Evolutionary conservation across 2,329 filamentous ascomycete species (phyloP).

Genomic region (Fusarium ramigenum): DNA sequence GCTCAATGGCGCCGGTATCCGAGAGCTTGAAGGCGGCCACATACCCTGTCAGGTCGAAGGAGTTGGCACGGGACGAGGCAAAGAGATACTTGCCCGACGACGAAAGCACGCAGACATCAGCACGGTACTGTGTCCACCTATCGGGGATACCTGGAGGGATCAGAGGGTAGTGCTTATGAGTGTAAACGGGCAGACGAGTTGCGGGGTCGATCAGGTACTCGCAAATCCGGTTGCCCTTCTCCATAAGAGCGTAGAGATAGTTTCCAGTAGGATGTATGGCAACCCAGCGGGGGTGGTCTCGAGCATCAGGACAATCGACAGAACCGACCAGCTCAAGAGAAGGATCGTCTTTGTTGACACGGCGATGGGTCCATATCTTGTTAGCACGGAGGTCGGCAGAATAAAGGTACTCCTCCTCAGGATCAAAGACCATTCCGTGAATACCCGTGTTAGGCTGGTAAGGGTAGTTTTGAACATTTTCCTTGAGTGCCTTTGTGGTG

Average conservation of each 20-base stretch:
- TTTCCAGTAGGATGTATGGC: constrained; percentile 81
- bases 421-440: constrained; percentile 85
- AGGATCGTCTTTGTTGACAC: constrained; percentile 55
- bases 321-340: constrained; percentile 73
- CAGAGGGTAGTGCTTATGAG: constrained; percentile 77
- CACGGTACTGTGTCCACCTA: constrained; percentile 75
- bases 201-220: constrained; percentile 81
- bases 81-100: constrained; percentile 79
- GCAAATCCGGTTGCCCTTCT: constrained; percentile 84
- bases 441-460: constrained; percentile 77
- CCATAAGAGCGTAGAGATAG: constrained; percentile 88
- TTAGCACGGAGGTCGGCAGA: constrained; percentile 81
- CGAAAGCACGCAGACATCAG: constrained; percentile 82
- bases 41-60: constrained; percentile 80
- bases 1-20: constrained; percentile 75
- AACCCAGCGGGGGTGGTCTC: constrained; percentile 89
- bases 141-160: constrained; percentile 76
- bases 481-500: constrained; percentile 63
- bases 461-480: constrained; percentile 77
- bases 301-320: constrained; percentile 73
- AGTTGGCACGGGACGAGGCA: constrained; percentile 83
- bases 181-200: constrained; percentile 81
- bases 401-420: constrained; percentile 78
- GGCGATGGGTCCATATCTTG: constrained; percentile 86
- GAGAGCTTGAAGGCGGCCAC: constrained; percentile 81